Percentiles rank a stretch among this genome's conserved stretches.
Conservation (phyloP, 257 asterid species). For the Penstemon barbatus region DNA sequence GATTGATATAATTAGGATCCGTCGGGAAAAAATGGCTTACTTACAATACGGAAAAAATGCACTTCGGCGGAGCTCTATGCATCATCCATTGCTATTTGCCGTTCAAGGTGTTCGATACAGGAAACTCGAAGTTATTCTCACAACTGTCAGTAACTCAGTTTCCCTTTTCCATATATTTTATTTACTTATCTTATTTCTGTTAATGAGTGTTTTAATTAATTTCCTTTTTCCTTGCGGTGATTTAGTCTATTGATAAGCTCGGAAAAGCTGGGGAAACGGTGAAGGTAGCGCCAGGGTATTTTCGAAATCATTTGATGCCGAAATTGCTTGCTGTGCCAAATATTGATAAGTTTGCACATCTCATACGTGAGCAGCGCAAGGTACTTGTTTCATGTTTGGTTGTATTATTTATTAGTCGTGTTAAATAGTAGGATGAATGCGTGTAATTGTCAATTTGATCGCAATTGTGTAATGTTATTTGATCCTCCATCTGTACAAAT, state of each 20-base stretch:
- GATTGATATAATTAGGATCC: background rate
- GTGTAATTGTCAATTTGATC: background rate
- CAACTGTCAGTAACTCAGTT: slow-evolving; percentile 43
- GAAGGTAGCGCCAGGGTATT: slow-evolving; percentile 93
- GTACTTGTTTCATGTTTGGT: slow-evolving; percentile 29
- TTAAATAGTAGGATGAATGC: background rate
- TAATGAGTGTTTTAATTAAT: background rate
- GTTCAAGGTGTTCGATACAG: slow-evolving; percentile 62
- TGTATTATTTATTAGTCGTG: background rate
- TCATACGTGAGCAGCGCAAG: slow-evolving; percentile 84
- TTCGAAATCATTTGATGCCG: slow-evolving; percentile 96
- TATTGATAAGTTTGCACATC: slow-evolving; percentile 79
- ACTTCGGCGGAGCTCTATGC: slow-evolving; percentile 48
- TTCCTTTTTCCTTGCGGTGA: slow-evolving; percentile 3
- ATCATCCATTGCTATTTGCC: slow-evolving; percentile 52
- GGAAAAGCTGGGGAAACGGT: slow-evolving; percentile 94
- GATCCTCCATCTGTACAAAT: background rate
- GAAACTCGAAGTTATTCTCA: slow-evolving; percentile 60
- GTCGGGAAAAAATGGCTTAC: slow-evolving; percentile 33
- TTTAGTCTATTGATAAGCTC: slow-evolving; percentile 68
- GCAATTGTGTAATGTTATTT: background rate
- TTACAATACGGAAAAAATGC: slow-evolving; percentile 44
- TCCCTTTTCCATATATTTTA: background rate
- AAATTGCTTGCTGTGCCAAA: slow-evolving; percentile 86
- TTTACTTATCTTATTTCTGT: background rate